phyloP scores from a whole-genome alignment of 140 eudicot genomes.

The Anethum foeniculum region DNA sequence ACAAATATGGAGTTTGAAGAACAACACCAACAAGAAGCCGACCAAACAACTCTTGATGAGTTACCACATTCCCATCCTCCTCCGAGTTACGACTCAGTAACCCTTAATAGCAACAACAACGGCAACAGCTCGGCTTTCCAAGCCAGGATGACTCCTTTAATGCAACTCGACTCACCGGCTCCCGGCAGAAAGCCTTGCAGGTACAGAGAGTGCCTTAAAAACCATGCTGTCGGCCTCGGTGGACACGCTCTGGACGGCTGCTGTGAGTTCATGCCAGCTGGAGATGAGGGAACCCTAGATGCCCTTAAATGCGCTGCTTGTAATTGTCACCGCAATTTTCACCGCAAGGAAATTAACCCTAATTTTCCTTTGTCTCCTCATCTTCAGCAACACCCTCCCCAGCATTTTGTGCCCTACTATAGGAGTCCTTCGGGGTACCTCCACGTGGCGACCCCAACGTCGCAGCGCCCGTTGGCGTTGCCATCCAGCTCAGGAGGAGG shows the following conservation, averaged over 20 bases:
- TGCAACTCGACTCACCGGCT: constrained; percentile 5
- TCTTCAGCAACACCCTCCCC: constrained; percentile 25
- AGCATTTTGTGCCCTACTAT: constrained; percentile 20
- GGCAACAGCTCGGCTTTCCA: constrained; percentile 5
- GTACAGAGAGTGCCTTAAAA: constrained; percentile 48
- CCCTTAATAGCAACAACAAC: not conserved
- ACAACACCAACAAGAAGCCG: constrained; percentile 24
- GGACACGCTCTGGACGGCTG: constrained; percentile 58
- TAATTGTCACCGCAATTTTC: constrained; percentile 63
- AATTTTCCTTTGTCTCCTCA: constrained; percentile 9
- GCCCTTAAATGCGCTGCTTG: constrained; percentile 59
- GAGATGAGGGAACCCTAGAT: constrained; percentile 39
- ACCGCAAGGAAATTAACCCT: constrained; percentile 35
- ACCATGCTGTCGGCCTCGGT: constrained; percentile 53
- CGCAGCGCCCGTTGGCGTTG: constrained; percentile 36
- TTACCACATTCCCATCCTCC: not conserved
- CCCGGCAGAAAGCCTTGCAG: constrained; percentile 6
- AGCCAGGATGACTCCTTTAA: constrained; percentile 8
- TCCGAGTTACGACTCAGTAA: constrained; percentile 17
- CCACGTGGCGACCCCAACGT: constrained; percentile 23
- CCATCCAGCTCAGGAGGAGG: constrained; percentile 44
- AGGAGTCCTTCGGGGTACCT: constrained; percentile 36
- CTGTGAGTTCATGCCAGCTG: constrained; percentile 53
- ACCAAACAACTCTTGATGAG: constrained; percentile 5
- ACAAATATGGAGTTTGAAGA: constrained; percentile 29